Base-by-base conservation (phyloP, 2,329 filamentous ascomycete species). In the Tolypocladium endophyticum region DNA sequence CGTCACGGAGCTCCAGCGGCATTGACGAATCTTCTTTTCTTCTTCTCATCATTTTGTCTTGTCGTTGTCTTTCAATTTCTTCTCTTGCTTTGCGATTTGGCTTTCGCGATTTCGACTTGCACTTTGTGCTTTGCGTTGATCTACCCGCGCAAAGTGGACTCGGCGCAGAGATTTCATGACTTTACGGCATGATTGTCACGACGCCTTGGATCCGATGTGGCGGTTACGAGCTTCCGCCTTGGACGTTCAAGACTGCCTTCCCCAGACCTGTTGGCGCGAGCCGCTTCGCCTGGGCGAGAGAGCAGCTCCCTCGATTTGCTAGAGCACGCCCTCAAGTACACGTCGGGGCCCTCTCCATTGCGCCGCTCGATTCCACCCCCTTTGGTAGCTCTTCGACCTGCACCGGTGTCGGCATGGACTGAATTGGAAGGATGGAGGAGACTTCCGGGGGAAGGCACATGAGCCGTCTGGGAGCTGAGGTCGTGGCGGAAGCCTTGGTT, bases 11-110 rank as follows among this genome's bases (percentile, higher is more conserved):
- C 62, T 63, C 61, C 60, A 65, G 64, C 65, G 61, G 63, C 64
- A 69, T 69, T 71, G 70, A 70, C 63, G 64, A 66, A 62, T 64
- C 30, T 60, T 63, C 62, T 43, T 60, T 63, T 63, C 60, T 66
- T 63, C 57, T 64, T 63, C 57, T 64, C 62, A 58, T 58, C 58
- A 57, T 64, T 65, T 64, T 61, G 39, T 45, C 4, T 45, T 47
- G 56, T 62, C 64, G 60, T 62, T 62, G 57, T 66, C 58, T 64
- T 67, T 66, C 62, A 18, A 56, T 57, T 63, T 50, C 56, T 58
- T 35, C 60, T 53, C 57, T 58, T 59, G 55, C 62, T 55, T 60
- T 62, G 61, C 56, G 33, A 57, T 62, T 61, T 62, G 63, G 59
- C 63, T 65, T 67, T 55, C 43, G 39, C 38, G 30, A 41, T n/a